Evolutionary conservation across 2,329 filamentous ascomycete species (phyloP).

Genomic region (Trichoderma simmonsii): DNA sequence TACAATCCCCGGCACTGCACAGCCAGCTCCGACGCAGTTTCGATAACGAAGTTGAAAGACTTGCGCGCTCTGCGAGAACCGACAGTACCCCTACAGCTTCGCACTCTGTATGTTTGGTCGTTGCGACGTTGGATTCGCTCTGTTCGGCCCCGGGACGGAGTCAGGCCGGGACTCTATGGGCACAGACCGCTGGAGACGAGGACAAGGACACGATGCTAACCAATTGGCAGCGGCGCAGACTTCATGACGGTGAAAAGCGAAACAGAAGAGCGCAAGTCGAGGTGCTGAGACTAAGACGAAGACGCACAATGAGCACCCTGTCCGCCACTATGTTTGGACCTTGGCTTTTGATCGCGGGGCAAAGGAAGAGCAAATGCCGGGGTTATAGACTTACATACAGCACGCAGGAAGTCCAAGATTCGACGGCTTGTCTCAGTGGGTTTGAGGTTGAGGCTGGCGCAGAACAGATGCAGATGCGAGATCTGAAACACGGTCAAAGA

Average conservation of each 20-base stretch:
- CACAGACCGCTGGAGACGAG: neutral
- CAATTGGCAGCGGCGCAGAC: neutral
- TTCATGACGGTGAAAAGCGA: neutral
- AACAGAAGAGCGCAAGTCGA: neutral
- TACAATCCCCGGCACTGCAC: constrained; percentile 19
- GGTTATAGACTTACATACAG: neutral
- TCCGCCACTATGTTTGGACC: neutral
- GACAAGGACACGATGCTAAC: neutral
- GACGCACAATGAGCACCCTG: neutral
- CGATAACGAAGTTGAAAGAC: neutral
- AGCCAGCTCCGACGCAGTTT: neutral
- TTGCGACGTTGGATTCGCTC: constrained; percentile 4
- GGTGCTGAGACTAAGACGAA: neutral
- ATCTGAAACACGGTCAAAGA: neutral
- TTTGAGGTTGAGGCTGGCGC: neutral
- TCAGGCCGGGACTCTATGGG: neutral
- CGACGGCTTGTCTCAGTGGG: neutral
- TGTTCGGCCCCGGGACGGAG: neutral
- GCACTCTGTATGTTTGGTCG: neutral
- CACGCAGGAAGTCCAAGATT: neutral
- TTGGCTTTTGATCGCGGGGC: constrained; percentile 2
- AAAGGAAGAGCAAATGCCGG: neutral
- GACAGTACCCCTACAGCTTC: neutral
- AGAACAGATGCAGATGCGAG: neutral
- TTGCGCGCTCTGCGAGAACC: neutral